Percentiles rank a stretch among this genome's conserved stretches.
These are phyloP conservation scores for Lachancea quebecensis DNA, from an alignment of 805 yeast species.

Conservation along the genomic window DNA sequence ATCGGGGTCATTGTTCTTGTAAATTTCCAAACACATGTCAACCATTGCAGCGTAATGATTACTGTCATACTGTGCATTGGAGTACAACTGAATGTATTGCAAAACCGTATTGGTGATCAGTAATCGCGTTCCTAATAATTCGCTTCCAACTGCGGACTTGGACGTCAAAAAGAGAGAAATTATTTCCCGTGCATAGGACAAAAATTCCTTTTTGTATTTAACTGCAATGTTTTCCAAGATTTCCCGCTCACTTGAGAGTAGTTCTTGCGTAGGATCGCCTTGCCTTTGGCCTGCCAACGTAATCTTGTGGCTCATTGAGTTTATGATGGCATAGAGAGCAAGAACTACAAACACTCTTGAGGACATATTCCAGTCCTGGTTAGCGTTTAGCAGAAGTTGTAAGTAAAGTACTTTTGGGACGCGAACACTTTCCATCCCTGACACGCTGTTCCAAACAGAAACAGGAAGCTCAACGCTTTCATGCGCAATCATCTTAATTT, in stretches of 20 bases:
- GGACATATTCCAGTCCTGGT: slow-evolving; percentile 6
- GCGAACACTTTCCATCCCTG: slow-evolving; percentile 3
- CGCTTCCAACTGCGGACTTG: background rate
- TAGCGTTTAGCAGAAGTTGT: slow-evolving; percentile 1
- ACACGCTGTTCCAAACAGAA: background rate
- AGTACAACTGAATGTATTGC: background rate
- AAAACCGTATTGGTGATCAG: background rate
- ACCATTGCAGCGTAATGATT: slow-evolving; percentile 6
- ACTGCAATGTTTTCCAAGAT: background rate
- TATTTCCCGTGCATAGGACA: slow-evolving; percentile 1
- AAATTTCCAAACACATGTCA: slow-evolving; percentile 6
- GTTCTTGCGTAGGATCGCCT: background rate
- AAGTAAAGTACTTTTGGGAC: background rate
- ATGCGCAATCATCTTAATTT: slow-evolving; percentile 10
- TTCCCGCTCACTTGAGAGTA: background rate
- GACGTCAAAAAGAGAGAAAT: background rate
- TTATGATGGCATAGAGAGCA: background rate
- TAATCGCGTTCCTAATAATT: background rate
- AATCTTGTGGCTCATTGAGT: slow-evolving; percentile 2
- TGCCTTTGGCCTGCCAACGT: background rate
- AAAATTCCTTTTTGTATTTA: background rate
- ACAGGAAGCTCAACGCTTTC: slow-evolving; percentile 5
- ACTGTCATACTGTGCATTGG: background rate
- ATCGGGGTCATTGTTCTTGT: background rate
- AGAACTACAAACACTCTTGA: background rate